Conservation (phyloP, 2,329 filamentous ascomycete genomes). For the Aspergillus flavus region DNA sequence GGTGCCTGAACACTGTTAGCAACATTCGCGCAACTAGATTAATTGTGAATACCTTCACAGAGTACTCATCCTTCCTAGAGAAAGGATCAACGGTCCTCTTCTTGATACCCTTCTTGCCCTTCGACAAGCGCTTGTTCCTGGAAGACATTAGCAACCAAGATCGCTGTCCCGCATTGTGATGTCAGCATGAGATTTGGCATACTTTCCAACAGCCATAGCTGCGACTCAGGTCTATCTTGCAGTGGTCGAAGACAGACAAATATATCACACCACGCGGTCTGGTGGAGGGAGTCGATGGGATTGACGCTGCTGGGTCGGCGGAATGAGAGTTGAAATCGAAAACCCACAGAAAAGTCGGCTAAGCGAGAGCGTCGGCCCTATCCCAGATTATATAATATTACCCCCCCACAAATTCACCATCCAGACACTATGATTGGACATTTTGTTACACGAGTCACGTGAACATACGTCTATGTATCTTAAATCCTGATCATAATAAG, state of each 20-base stretch:
- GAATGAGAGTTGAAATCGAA: constrained; percentile 40
- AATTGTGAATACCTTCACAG: constrained; percentile 73
- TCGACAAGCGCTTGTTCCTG: constrained; percentile 99
- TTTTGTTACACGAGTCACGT: background rate
- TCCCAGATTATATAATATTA: constrained; percentile 33
- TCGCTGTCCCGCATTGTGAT: background rate
- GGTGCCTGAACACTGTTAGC: constrained; percentile 66
- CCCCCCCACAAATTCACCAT: constrained; percentile 16
- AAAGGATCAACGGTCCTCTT: constrained; percentile 99
- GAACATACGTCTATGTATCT: background rate
- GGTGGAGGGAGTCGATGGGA: constrained; percentile 40
- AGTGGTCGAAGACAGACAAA: constrained; percentile 45
- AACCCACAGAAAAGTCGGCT: constrained; percentile 51
- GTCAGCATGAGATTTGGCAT: constrained; percentile 40
- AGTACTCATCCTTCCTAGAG: constrained; percentile 99
- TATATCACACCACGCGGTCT: constrained; percentile 44
- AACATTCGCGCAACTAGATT: background rate
- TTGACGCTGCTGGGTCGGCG: constrained; percentile 37
- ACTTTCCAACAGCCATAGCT: constrained; percentile 85
- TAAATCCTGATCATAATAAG: background rate
- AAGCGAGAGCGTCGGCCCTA: constrained; percentile 47
- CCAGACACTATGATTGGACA: background rate
- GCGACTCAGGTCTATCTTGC: constrained; percentile 56
- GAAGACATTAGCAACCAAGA: constrained; percentile 18
- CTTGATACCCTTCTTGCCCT: constrained; percentile 99